Evolutionary conservation across 345 rosid species (phyloP).

Genomic region (Aurinia saxatilis): DNA sequence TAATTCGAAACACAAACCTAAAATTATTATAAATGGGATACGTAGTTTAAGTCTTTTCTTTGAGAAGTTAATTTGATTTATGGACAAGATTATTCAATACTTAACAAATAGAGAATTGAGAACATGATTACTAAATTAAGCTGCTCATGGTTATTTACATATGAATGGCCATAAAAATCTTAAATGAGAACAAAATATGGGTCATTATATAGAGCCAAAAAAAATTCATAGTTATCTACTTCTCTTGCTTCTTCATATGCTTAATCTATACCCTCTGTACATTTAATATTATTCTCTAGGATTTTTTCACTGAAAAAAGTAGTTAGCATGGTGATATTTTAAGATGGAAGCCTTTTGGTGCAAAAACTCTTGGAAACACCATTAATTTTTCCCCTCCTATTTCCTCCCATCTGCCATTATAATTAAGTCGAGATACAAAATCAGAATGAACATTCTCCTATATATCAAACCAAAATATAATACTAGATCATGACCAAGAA

Average conservation of each 20-base stretch:
- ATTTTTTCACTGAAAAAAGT: background rate
- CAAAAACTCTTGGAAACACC: conserved; percentile 91
- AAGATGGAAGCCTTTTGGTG: conserved; percentile 78
- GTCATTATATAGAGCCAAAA: background rate
- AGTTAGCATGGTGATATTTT: conserved; percentile 43
- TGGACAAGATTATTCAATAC: background rate
- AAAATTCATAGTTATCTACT: background rate
- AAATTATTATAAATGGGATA: too few species aligned
- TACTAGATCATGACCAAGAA: conserved; percentile 1
- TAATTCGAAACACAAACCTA: too few species aligned
- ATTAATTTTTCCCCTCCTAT: conserved; percentile 59
- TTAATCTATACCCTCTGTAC: conserved; percentile 8
- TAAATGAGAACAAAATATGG: background rate
- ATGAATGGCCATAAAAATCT: background rate
- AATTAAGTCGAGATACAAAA: background rate
- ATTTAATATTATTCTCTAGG: background rate
- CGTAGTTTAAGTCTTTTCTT: background rate
- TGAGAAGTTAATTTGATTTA: background rate
- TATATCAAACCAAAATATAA: background rate
- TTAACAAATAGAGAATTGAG: background rate
- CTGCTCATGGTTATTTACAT: background rate
- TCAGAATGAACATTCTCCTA: background rate
- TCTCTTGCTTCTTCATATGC: background rate
- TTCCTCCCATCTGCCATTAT: conserved; percentile 75
- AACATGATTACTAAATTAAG: background rate